Base-by-base conservation (phyloP, 192 early-diverging fungal genomes). In the Cladochytrium replicatum region DNA sequence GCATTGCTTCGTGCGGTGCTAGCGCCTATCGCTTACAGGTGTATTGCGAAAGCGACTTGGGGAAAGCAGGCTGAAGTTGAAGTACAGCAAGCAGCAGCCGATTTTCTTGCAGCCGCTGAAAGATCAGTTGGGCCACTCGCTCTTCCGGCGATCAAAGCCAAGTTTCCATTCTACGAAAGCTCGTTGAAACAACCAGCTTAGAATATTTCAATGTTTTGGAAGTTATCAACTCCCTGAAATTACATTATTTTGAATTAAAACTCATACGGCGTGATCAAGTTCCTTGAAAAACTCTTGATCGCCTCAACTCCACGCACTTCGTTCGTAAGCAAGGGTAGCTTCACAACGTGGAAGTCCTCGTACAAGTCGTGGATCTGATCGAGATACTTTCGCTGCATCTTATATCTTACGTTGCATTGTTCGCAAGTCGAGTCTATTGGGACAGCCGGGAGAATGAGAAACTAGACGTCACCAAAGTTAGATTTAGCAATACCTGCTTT, bases 351-450 rank as follows among this genome's bases (percentile, higher is more conserved):
- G 74, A 99, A 99, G 67, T 97, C 96, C 43, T 94, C 93, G 60
- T 99, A 99, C n/a, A 99, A 74, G 51, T 99, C 93, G 62, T 88
- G 84, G 48, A 99, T 97, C 70, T 99, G 93, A 47, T 94, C 87
- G 32, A 99, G 72, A 59, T 99, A 99, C 67, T 97, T 99, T 58
- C 84, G 83, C 67, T 99, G 96, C 93, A 99, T 99, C 56, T 92
- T 94, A 58, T 89, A 70, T 32, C 96, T 82, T 19, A 97, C 93
- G 40, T 69, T 64, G 61, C 96, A 99, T 46, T 74, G 71, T 40
- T 78, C 66, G 49, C 68, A 80, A 41, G 48, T 72, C 6, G 74
- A 72, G 15, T 43, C 69, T 74, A 29, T 17, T 21, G 43, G 15
- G 13, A 59, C 3, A 19, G 11, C n/a, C 32, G 40, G 21, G 52